Percentiles rank a stretch among this genome's conserved stretches.
Conservation (phyloP, 2,329 filamentous ascomycete species). For the Aureobasidium sp. region DNA sequence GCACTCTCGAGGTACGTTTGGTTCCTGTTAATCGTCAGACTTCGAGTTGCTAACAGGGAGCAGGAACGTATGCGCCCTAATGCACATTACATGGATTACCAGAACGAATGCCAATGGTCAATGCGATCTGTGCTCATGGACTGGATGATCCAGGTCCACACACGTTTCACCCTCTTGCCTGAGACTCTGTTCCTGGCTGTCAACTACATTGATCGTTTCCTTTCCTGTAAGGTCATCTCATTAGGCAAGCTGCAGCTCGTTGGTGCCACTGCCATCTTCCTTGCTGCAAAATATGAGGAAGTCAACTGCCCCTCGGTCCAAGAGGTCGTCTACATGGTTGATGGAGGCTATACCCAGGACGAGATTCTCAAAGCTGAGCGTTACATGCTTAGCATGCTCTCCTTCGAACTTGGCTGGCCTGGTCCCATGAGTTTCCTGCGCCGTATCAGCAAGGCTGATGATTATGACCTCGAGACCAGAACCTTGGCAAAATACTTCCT, state of each 20-base stretch:
- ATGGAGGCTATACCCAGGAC: slow-evolving; percentile 77
- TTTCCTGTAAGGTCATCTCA: slow-evolving; percentile 90
- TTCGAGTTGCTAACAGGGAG: slow-evolving; percentile 19
- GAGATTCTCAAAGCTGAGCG: slow-evolving; percentile 96
- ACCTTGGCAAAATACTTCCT: slow-evolving; percentile 97
- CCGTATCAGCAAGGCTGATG: slow-evolving; percentile 95
- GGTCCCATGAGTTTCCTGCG: slow-evolving; percentile 97
- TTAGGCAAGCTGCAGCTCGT: slow-evolving; percentile 92
- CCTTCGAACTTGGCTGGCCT: slow-evolving; percentile 96
- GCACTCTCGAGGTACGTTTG: slow-evolving; percentile 67
- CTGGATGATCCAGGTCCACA: slow-evolving; percentile 94
- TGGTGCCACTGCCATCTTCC: slow-evolving; percentile 88
- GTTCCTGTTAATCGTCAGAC: background rate
- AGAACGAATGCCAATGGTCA: slow-evolving; percentile 97
- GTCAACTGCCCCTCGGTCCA: slow-evolving; percentile 93
- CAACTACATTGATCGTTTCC: slow-evolving; percentile 96
- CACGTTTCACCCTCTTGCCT: slow-evolving; percentile 80
- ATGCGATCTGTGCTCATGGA: slow-evolving; percentile 98
- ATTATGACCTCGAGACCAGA: slow-evolving; percentile 91
- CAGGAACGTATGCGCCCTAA: slow-evolving; percentile 76
- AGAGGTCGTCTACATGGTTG: slow-evolving; percentile 98
- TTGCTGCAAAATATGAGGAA: slow-evolving; percentile 97
- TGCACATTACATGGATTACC: slow-evolving; percentile 91
- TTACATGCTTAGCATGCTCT: slow-evolving; percentile 95
- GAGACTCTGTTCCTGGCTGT: slow-evolving; percentile 92